A percentile compares a stretch with the other conserved stretches of the same genome.
Conservation (phyloP, 2,329 filamentous ascomycete genomes). For the Elsinoe batatas region DNA sequence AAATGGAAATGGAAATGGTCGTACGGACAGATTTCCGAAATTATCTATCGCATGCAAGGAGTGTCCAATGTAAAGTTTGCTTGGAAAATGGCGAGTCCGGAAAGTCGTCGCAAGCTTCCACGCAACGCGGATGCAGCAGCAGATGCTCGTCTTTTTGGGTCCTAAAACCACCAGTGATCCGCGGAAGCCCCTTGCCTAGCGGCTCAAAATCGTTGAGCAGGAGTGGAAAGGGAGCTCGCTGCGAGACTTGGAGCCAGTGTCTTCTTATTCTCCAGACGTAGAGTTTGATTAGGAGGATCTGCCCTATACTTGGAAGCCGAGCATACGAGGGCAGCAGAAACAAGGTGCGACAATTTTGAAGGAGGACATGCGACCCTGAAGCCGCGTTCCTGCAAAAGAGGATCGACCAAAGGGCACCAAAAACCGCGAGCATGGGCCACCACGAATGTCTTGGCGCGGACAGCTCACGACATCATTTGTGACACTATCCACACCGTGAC, state of each 20-base stretch:
- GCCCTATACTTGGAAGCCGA: background rate
- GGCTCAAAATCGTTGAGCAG: slow-evolving; percentile 6
- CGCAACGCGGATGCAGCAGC: background rate
- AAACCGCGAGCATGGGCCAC: background rate
- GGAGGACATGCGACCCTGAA: background rate
- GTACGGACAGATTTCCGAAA: background rate
- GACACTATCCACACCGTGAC: too few species aligned
- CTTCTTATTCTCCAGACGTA: background rate
- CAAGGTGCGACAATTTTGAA: background rate
- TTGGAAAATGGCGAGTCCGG: background rate
- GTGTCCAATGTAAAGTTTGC: background rate
- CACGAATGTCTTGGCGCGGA: background rate
- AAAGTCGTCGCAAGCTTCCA: slow-evolving; percentile 12
- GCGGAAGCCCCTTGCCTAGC: slow-evolving; percentile 5
- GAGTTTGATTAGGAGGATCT: background rate
- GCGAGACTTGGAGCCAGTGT: background rate
- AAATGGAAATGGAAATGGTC: background rate
- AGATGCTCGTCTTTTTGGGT: background rate
- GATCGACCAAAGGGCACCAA: too few species aligned
- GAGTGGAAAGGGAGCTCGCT: background rate
- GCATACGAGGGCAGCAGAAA: slow-evolving; percentile 3
- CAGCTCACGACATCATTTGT: slow-evolving; percentile 11
- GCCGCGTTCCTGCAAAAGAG: background rate
- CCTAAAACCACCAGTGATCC: background rate
- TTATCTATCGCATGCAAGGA: slow-evolving; percentile 1